Conservation (phyloP, 2,329 filamentous ascomycete genomes). For the Didymellaceae sp. region DNA sequence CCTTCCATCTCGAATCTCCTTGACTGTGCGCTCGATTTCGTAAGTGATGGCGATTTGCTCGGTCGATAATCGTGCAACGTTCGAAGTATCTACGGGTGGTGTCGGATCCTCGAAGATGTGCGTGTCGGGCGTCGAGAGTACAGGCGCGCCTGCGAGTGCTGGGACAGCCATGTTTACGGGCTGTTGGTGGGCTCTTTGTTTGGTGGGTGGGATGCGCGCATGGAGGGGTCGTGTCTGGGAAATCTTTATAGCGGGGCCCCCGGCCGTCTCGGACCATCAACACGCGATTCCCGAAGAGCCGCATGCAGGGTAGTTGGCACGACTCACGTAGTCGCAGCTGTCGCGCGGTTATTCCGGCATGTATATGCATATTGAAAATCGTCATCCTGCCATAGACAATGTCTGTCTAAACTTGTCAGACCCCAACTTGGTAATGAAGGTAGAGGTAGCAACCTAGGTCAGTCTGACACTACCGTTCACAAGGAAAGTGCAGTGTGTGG, state of each 20-base stretch:
- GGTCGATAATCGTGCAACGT: conserved; percentile 57
- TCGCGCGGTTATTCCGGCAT: too few species aligned
- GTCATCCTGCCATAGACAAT: too few species aligned
- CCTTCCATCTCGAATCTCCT: conserved; percentile 73
- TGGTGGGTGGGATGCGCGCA: background rate
- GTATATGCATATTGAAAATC: too few species aligned
- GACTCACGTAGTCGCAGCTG: too few species aligned
- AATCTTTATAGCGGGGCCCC: conserved; percentile 3
- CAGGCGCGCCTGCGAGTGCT: conserved; percentile 54
- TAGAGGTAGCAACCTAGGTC: too few species aligned
- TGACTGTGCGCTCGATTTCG: conserved; percentile 80
- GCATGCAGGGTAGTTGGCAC: conserved; percentile 18
- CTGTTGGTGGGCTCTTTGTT: conserved; percentile 6
- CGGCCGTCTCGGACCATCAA: conserved; percentile 2
- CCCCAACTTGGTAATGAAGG: too few species aligned
- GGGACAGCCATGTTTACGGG: conserved; percentile 33
- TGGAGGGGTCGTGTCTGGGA: conserved; percentile 3
- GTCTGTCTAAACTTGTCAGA: too few species aligned
- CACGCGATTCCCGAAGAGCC: conserved; percentile 6
- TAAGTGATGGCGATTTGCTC: conserved; percentile 79
- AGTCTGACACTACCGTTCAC: too few species aligned
- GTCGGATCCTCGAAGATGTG: conserved; percentile 65
- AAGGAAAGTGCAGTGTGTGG: too few species aligned
- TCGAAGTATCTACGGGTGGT: conserved; percentile 48
- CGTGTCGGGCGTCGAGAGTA: conserved; percentile 68